Percentiles rank a stretch among this genome's conserved stretches.
Evolutionary conservation across 2,329 filamentous ascomycete genomes (phyloP).

Genomic region (Beauveria scarabaeidicola): DNA sequence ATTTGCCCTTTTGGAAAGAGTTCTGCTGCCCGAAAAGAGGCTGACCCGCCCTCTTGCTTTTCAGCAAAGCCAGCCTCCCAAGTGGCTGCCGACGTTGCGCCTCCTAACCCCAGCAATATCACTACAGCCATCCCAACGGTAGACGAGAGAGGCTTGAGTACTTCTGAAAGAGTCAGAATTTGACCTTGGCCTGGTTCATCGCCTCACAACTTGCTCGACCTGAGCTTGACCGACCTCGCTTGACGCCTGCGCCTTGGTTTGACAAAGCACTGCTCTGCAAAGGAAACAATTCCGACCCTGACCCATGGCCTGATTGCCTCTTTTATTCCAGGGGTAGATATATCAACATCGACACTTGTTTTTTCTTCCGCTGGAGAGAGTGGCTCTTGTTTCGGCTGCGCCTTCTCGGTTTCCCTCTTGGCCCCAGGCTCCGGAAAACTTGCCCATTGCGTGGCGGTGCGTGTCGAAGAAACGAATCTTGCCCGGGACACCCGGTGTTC

Average conservation of each 20-base stretch:
- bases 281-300: neutral
- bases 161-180: neutral
- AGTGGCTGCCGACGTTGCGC: neutral
- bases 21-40: slow-evolving; percentile 7
- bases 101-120: slow-evolving; percentile 4
- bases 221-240: neutral
- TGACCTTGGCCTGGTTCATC: neutral
- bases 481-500: neutral
- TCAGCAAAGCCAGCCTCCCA: slow-evolving; percentile 3
- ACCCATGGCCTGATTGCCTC: slow-evolving; percentile 9
- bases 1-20: slow-evolving; percentile 1
- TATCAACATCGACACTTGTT: slow-evolving; percentile 10
- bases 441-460: neutral
- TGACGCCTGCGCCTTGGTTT: neutral
- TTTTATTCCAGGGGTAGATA: slow-evolving; percentile 11
- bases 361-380: neutral
- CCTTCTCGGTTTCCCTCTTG: neutral
- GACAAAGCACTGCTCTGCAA: neutral
- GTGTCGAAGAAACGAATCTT: neutral
- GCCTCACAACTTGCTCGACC: neutral
- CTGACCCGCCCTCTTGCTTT: slow-evolving; percentile 10
- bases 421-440: neutral
- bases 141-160: neutral
- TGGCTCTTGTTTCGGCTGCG: neutral
- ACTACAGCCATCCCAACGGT: neutral